Evolutionary conservation across 208 protist species (phyloP), one percentile per base, ranked within the genome.

Genomic region (Leishmania mexicana): DNA sequence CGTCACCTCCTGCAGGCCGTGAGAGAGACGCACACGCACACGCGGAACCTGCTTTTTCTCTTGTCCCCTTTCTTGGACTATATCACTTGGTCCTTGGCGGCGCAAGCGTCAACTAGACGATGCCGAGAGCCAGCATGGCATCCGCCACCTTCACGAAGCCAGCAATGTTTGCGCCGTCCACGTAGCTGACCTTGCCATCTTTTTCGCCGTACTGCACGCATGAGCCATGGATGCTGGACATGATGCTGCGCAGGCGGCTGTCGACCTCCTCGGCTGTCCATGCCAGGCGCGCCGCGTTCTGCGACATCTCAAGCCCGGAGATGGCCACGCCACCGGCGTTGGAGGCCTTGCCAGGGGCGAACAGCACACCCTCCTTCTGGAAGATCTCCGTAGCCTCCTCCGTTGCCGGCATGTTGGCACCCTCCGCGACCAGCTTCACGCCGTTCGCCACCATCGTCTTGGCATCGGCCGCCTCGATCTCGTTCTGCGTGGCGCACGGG

Each of bases 401-500:
- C 10, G 88, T 97, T 40, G 87, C 94, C 7, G 94, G 94, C 98
- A 99, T 99, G 89, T 99, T 99, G 35, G 96, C 94, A 21, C 96
- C 96, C 83, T 99, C 98, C 10, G 89, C 90, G 15, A 99, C 95
- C 31, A 89, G 74, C 73, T 84, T 92, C 42, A 92, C 82, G 68
- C 97, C 97, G 87, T 93, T 95, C 11, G 87, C 83, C 54, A 97
- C 81, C 13, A 99, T 88, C 28, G 53, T 67, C 78, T 86, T 78
- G 15, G 95, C 96, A 54, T 98, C 94, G 21, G 86, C 86, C 31
- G 47, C 77, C 65, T 92, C 81, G n/a, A 99, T n/a, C 90, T 99
- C 98, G 88, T 99, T 99, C 87, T 99, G 97, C 60, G 98, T 99
- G 45, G 98, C 98, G 76, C 95, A 98, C 24, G 97, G 95, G 45